phyloP scores from a whole-genome alignment of 176 grass and related monocot species.

The Canna indica region DNA sequence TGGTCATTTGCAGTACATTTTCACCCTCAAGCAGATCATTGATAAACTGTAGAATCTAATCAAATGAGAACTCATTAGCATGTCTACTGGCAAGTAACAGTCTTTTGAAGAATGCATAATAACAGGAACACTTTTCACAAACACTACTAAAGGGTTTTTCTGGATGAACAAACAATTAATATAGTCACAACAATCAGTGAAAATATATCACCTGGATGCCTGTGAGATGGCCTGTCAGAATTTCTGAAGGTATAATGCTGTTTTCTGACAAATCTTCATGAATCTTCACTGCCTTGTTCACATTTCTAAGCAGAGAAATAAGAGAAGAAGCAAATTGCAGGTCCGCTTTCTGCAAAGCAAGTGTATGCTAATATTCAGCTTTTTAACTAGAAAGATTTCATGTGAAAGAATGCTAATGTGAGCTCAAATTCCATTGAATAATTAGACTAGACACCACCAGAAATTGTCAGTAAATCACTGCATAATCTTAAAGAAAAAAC shows the following conservation, averaged over 20 bases:
- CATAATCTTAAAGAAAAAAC: too few relatives aligned
- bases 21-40: too few relatives aligned
- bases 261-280: constrained; percentile 65
- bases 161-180: constrained; percentile 7
- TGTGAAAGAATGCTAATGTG: neutral
- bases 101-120: neutral
- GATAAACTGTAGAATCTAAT: too few relatives aligned
- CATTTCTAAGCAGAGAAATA: constrained; percentile 49
- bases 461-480: too few relatives aligned
- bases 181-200: constrained; percentile 3
- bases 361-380: neutral
- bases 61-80: neutral
- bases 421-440: neutral
- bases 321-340: constrained; percentile 65
- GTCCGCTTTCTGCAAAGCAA: constrained; percentile 63
- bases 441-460: too few relatives aligned
- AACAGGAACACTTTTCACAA: neutral
- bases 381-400: neutral
- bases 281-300: constrained; percentile 48
- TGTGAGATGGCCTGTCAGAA: constrained; percentile 63
- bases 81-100: neutral
- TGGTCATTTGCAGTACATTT: too few relatives aligned
- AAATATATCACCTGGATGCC: constrained; percentile 67
- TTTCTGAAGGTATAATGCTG: constrained; percentile 38
- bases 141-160: neutral